Base-by-base conservation (phyloP, 306 rosid species). In the Canavalia gladiata region DNA sequence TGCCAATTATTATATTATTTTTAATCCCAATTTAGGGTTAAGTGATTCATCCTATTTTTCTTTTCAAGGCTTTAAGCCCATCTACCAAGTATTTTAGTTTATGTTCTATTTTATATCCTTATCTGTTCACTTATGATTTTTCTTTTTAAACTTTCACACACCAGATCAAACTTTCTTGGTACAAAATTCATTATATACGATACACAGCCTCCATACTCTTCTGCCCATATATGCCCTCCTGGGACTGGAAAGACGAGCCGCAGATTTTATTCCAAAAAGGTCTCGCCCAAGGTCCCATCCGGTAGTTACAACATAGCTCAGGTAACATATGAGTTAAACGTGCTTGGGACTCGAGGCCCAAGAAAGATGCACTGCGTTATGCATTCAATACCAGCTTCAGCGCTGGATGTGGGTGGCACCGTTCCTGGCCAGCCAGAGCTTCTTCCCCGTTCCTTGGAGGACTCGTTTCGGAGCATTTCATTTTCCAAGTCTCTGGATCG, bases 101-200 rank as follows among this genome's bases (percentile, higher is more conserved):
- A 1, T 30, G 45, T 76, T 72, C 49, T 66, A n/a, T 75, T 60
- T 60, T 30, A 52, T 67, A 57, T 51, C 34, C 10, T 7, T 37
- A 11, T 34, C 41, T 47, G 52, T 55, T 46, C n/a, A 68, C 67
- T 51, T 5, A 0, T 7, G 56, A 13, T 0, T 58, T 39, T 62
- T 66, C 47, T 37, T 67, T 41, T 66, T 18, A 18, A 81, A 35
- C 33, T 76, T 86, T 60, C 68, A 39, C 85, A 25, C 72, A 57
- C 80, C 95, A 95, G 99, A 84, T 91, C 99, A 70, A 95, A 95
- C 85, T 95, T 95, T 79, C 92, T 95, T 50, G 99, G 99, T 63
- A 95, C 99, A 45, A 93, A 90, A 64, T 95, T 93, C 86, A 89
- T 92, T 42, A 88, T 95, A 65, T 91, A 91, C 42, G 99, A 95